Conservation (phyloP, 1,139 yeast species). For the Taiozyma onychis region DNA sequence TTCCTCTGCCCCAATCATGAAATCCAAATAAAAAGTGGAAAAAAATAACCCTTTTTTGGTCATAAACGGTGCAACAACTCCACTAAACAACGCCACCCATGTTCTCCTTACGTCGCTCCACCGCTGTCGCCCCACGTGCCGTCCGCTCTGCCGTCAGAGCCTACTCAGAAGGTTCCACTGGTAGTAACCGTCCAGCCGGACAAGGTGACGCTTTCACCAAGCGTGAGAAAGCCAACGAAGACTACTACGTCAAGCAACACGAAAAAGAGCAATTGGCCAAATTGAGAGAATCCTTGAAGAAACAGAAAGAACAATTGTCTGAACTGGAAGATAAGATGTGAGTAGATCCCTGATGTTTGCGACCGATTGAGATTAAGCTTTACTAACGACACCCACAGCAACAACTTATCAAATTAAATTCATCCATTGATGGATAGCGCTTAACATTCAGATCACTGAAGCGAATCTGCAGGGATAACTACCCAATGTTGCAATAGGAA, state of each 20-base stretch:
- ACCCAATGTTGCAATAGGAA: neutral
- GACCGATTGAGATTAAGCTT: neutral
- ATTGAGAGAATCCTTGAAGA: conserved; percentile 44
- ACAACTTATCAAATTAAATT: neutral
- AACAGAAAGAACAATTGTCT: conserved; percentile 38
- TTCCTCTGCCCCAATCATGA: conserved; percentile 13
- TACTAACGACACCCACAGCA: neutral
- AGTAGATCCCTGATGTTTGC: neutral
- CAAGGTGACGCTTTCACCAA: conserved; percentile 49
- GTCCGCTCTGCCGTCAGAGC: conserved; percentile 32
- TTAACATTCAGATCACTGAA: neutral
- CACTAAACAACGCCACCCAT: conserved; percentile 3
- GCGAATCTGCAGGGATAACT: neutral
- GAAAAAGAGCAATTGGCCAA: conserved; percentile 59
- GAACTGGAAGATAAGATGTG: conserved; percentile 21
- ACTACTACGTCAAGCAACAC: conserved; percentile 52
- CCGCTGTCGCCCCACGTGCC: conserved; percentile 29
- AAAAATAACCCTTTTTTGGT: conserved; percentile 1
- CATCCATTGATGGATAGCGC: neutral
- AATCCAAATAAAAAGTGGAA: neutral
- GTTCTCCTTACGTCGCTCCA: conserved; percentile 31
- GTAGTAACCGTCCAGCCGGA: conserved; percentile 46
- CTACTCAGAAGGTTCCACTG: conserved; percentile 50
- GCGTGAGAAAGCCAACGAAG: conserved; percentile 71
- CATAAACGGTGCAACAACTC: neutral